Evolutionary conservation across 139 green algal species (phyloP), one percentile per base, ranked within the genome.

Genomic region (Trebouxia sp.): DNA sequence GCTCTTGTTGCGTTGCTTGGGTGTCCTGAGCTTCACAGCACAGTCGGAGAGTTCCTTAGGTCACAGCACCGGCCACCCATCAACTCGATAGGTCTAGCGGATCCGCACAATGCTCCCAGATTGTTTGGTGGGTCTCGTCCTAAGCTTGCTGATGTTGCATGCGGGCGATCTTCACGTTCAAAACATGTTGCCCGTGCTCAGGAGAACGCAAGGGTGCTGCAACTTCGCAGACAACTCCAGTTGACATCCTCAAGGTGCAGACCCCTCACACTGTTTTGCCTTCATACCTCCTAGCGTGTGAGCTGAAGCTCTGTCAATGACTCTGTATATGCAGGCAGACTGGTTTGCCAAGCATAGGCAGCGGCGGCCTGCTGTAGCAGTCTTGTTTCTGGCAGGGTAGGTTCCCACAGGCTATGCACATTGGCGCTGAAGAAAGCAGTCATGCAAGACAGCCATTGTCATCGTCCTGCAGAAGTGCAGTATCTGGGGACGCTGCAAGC

Each of bases 321-420:
- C 74, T 80, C 7, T 79, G 14, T 79, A 22, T 79, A 17, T 15
- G 37, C 53, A 87, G 81, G 70, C 81, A 6, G 82, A 85, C 51
- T 93, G 90, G 90, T 85, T 93, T 75, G 70, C 75, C 30, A 92
- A 92, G 83, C 89, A 93, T 65, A 58, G 85, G 58, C 80, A 84
- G 15, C 65, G 48, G 26, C 58, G 76, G 0, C 85, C 90, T 10
- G 83, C 87, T 6, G 90, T 93, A 28, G 83, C 80, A 24, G 85
- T 85, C 0, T 20, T 92, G 45, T 80, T 93, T 41, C 45, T 93
- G 28, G 75, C 85, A 12, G 48, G 80, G 45, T 83, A 39, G 2
- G 32, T 38, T 20, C 26, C 48, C 3, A 20, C 15, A 72, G n/a
- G 9, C 32, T 35, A 17, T 51, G 14, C 6, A 30, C 30, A 17